These are phyloP conservation scores for Plicaturopsis crispa DNA, from an alignment of 768 basidiomycete genomes.

Conservation along the genomic window DNA sequence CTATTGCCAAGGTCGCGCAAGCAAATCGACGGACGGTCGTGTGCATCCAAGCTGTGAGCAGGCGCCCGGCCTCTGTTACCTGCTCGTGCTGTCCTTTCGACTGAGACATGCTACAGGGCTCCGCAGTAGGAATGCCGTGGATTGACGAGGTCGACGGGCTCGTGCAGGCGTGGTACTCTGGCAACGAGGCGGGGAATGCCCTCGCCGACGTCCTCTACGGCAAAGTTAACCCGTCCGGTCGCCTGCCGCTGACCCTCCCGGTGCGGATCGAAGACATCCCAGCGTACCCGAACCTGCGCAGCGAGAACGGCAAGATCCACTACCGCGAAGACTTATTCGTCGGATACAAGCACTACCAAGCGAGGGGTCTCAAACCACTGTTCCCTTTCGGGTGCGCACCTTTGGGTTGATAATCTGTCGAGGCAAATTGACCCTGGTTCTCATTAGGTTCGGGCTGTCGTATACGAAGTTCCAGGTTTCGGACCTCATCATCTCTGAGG, in stretches of 20 bases:
- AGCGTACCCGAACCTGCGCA: conserved; percentile 47
- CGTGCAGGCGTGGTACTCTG: conserved; percentile 59
- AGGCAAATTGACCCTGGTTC: not conserved
- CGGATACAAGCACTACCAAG: conserved; percentile 64
- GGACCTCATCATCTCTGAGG: conserved; percentile 30
- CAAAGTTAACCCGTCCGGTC: conserved; percentile 50
- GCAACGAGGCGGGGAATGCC: conserved; percentile 59
- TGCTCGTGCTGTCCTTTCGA: not conserved
- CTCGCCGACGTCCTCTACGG: conserved; percentile 62
- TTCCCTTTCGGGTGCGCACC: conserved; percentile 58
- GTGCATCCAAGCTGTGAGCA: conserved; percentile 50
- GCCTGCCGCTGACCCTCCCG: conserved; percentile 56
- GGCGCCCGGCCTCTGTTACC: not conserved
- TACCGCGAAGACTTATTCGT: conserved; percentile 60
- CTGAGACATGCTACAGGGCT: conserved; percentile 33
- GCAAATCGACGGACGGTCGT: conserved; percentile 56
- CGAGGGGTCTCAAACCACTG: conserved; percentile 41
- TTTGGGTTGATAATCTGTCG: conserved; percentile 2
- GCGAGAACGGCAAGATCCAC: conserved; percentile 46
- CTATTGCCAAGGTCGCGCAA: conserved; percentile 41
- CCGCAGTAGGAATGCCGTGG: conserved; percentile 75
- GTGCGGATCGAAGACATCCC: conserved; percentile 54
- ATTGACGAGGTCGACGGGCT: conserved; percentile 42
- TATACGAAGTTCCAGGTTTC: conserved; percentile 64
- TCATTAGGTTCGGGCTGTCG: conserved; percentile 58